Evolutionary conservation across 345 rosid genomes (phyloP).

Genomic region (Moringa oleifera): DNA sequence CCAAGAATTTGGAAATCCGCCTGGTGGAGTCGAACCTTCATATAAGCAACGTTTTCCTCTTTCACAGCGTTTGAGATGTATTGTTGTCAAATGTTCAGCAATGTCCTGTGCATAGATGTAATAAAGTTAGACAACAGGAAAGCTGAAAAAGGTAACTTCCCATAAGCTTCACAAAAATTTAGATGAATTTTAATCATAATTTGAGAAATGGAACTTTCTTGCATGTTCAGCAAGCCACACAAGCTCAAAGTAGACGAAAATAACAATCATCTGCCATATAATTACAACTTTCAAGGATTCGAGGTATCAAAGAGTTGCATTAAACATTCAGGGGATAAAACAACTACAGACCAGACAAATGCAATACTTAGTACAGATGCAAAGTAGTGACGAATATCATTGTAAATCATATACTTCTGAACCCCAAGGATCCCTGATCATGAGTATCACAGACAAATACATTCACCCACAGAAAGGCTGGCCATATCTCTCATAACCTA

Average conservation of each 20-base stretch:
- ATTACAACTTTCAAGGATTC: background rate
- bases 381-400: background rate
- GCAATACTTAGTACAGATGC: background rate
- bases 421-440: background rate
- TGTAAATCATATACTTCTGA: background rate
- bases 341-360: background rate
- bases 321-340: background rate
- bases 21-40: slow-evolving; percentile 79
- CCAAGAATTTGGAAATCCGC: slow-evolving; percentile 86
- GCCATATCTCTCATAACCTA: background rate
- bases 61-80: slow-evolving; percentile 64
- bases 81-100: slow-evolving; percentile 76
- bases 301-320: background rate
- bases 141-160: background rate
- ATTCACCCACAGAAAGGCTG: background rate
- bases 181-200: background rate
- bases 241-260: background rate
- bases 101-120: slow-evolving; percentile 45
- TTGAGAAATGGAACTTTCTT: background rate
- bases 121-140: background rate
- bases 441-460: background rate
- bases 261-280: no score
- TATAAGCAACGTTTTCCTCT: slow-evolving; percentile 81
- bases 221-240: background rate
- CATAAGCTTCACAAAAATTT: background rate